Base-by-base conservation (phyloP, 768 basidiomycete species). In the Macrolepiota dolichaula region DNA sequence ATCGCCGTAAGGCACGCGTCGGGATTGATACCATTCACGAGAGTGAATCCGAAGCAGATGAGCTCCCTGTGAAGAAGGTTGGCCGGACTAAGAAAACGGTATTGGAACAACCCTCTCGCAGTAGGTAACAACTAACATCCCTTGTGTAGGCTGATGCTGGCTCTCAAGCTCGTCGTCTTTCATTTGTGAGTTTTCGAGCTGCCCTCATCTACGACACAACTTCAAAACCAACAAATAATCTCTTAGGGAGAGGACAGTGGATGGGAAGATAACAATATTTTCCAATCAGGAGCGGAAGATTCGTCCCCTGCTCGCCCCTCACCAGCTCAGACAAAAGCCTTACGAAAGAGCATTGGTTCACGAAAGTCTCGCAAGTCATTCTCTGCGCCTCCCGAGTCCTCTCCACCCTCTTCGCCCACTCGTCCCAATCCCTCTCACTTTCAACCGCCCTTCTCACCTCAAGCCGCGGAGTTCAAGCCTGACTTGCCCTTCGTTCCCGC, bases 201-300 rank as follows among this genome's bases (percentile, higher is more conserved):
- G 25, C 9, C 12, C 25, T 11, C 1, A 24, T 50, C 29, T 32
- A 22, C 51, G 15, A 9, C 38, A 25, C 36, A 4, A 4, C 15
- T 38, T 51, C 54, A n/a, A 17, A 61, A 47, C 15, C 37, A 52
- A 46, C 57, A 59, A 61, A 25, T 55, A 62, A 63, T 56, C 63
- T 46, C 47, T 1, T 59, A 72, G 69, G 75, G 70, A 27, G 88
- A 90, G 40, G 90, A 91, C 56, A 92, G 91, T 66, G 91, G 90
- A 36, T 94, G 92, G 91, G 92, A 94, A 68, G 92, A 93, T 65
- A 92, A 92, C 68, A 94, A 94, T 64, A 85, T 92, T 29, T 94
- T 94, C 71, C 92, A 94, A 69, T 92, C 91, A 9, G 92, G 91
- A n/a, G 88, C 88, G 4, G 92, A 94, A 66, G 89, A 88, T n/a